Percentiles rank a stretch among this genome's conserved stretches.
These are phyloP conservation scores for Cordyceps militaris DNA, from an alignment of 2,329 filamentous ascomycete species.

Conservation along the genomic window DNA sequence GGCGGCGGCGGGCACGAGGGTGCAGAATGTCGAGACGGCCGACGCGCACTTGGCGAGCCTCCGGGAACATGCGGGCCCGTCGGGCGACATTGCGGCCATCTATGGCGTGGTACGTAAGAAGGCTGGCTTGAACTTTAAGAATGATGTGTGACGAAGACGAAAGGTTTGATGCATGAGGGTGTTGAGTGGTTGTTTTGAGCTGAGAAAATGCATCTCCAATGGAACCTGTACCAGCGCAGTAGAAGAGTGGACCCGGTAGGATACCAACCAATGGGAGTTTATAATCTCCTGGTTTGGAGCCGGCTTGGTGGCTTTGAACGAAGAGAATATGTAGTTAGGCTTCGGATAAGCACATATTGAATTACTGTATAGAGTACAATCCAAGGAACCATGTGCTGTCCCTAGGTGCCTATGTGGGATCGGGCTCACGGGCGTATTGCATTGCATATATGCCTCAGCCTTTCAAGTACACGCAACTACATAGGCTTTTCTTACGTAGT, in stretches of 20 bases:
- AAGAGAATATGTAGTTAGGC: neutral
- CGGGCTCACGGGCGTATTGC: neutral
- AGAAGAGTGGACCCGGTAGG: neutral
- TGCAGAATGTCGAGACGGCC: conserved; percentile 59
- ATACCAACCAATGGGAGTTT: neutral
- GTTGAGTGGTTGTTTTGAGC: neutral
- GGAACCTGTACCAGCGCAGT: no score
- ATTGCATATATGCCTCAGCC: conserved; percentile 1
- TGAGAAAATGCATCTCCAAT: no score
- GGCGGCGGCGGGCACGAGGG: conserved; percentile 48
- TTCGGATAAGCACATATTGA: no score
- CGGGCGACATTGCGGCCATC: conserved; percentile 73
- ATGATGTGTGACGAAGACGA: conserved; percentile 27
- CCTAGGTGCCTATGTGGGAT: neutral
- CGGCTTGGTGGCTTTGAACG: no score
- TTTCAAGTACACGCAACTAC: neutral
- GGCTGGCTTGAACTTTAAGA: conserved; percentile 68
- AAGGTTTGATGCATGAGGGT: neutral
- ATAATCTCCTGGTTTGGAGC: neutral
- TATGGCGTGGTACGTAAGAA: conserved; percentile 75
- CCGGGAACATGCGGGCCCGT: conserved; percentile 58
- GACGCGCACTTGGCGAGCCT: conserved; percentile 64
- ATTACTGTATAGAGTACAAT: neutral
- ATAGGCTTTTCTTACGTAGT: no score
- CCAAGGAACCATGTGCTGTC: neutral